Evolutionary conservation across 805 yeast species (phyloP).

Genomic region (Candida pseudoglaebosa): DNA sequence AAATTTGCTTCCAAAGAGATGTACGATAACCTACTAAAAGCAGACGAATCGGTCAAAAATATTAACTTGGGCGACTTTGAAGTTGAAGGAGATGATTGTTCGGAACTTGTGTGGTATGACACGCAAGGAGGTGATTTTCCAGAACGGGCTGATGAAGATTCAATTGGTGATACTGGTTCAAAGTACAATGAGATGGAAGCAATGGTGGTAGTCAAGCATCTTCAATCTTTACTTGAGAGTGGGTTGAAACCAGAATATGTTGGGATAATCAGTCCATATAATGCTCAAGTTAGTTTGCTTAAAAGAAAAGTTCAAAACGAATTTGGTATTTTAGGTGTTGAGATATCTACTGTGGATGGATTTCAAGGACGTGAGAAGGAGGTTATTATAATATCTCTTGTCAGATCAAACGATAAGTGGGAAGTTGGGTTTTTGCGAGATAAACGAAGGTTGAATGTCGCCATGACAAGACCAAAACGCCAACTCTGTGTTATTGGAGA

Average conservation of each 20-base stretch:
- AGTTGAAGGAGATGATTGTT: conserved; percentile 49
- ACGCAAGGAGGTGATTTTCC: conserved; percentile 86
- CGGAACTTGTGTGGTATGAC: conserved; percentile 74
- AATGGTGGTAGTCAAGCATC: conserved; percentile 53
- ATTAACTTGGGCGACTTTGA: conserved; percentile 52
- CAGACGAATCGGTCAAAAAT: conserved; percentile 55
- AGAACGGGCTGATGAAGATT: conserved; percentile 45
- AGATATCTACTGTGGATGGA: conserved; percentile 89
- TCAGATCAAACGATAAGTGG: conserved; percentile 66
- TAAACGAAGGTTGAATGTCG: conserved; percentile 80
- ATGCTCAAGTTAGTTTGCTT: conserved; percentile 73
- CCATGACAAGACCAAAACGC: conserved; percentile 84
- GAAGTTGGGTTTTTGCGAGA: conserved; percentile 84
- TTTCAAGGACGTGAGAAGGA: conserved; percentile 97
- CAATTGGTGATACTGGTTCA: conserved; percentile 39
- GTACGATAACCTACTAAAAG: conserved; percentile 59
- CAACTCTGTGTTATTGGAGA: conserved; percentile 88
- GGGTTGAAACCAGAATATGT: conserved; percentile 58
- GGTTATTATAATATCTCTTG: conserved; percentile 73
- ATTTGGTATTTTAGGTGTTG: conserved; percentile 39
- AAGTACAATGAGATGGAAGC: conserved; percentile 79
- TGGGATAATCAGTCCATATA: conserved; percentile 89
- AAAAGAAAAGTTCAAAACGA: conserved; percentile 33
- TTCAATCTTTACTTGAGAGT: conserved; percentile 42
- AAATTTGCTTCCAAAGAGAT: conserved; percentile 64